Evolutionary conservation across 164 flowering plant genomes (phyloP).

Genomic region (Santalum album): DNA sequence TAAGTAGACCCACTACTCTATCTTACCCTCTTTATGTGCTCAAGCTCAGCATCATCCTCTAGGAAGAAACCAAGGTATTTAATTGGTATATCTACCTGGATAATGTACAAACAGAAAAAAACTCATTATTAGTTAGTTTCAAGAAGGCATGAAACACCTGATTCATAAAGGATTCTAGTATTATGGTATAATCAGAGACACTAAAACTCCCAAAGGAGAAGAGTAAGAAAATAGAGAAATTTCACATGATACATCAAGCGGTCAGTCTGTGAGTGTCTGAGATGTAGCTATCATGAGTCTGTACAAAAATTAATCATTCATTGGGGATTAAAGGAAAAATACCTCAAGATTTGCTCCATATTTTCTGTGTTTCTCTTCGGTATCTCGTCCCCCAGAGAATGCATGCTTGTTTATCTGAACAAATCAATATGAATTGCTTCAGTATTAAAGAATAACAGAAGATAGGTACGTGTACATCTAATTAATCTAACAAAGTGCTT

Average conservation of each 20-base stretch:
- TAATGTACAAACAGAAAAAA: not conserved
- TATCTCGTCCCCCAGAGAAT: conserved; percentile 91
- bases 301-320: not conserved
- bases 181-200: too few relatives aligned
- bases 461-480: too few relatives aligned
- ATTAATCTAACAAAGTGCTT: too few relatives aligned
- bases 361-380: conserved; percentile 70
- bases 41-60: conserved; percentile 89
- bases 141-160: too few relatives aligned
- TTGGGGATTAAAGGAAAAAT: not conserved
- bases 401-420: conserved; percentile 77
- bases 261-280: too few relatives aligned
- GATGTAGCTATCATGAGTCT: not conserved
- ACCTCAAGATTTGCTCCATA: conserved; percentile 96
- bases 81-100: conserved; percentile 84
- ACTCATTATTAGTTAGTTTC: not conserved
- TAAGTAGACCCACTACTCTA: too few relatives aligned
- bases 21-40: conserved; percentile 60
- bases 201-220: too few relatives aligned
- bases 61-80: conserved; percentile 87
- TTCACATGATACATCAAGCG: too few relatives aligned
- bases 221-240: too few relatives aligned
- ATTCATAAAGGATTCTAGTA: too few relatives aligned
- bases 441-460: not conserved
- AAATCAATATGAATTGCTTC: not conserved